Percentiles rank a stretch among this genome's conserved stretches.
Evolutionary conservation across 805 yeast species (phyloP).

Genomic region (Suhomyces prunicola): DNA sequence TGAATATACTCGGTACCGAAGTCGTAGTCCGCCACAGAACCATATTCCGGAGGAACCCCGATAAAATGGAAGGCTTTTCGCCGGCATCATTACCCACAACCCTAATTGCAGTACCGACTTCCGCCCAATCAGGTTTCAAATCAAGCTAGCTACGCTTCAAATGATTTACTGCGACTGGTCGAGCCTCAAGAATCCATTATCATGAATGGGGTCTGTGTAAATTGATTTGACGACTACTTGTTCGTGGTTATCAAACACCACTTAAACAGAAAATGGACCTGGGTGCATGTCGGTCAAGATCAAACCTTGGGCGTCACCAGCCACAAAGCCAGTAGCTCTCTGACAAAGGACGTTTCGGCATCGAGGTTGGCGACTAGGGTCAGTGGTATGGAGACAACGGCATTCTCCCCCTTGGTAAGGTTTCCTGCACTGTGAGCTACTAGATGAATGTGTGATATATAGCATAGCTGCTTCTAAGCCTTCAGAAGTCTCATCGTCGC

Average conservation of each 20-base stretch:
- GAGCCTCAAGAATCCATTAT: conserved; percentile 84
- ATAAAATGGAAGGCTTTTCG: conserved; percentile 81
- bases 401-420: conserved; percentile 21
- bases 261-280: conserved; percentile 90
- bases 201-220: conserved; percentile 93
- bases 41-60: conserved; percentile 94
- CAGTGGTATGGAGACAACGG: conserved; percentile 87
- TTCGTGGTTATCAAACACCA: conserved; percentile 91
- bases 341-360: conserved; percentile 72
- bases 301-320: conserved; percentile 76
- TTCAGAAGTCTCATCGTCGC: conserved; percentile 11
- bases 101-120: conserved; percentile 89
- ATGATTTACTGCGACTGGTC: conserved; percentile 71
- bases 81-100: conserved; percentile 98
- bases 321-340: conserved; percentile 97
- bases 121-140: conserved; percentile 76
- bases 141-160: conserved; percentile 66
- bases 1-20: conserved; percentile 92
- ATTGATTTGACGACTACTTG: conserved; percentile 83
- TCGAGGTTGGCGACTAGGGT: conserved; percentile 85
- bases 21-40: conserved; percentile 82
- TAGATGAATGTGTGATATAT: no score
- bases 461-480: no score
- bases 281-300: conserved; percentile 92
- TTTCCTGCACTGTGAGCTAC: conserved; percentile 14